These are phyloP conservation scores for Plectosphaerella plurivora DNA, from an alignment of 2,329 filamentous ascomycete species.

Conservation along the genomic window DNA sequence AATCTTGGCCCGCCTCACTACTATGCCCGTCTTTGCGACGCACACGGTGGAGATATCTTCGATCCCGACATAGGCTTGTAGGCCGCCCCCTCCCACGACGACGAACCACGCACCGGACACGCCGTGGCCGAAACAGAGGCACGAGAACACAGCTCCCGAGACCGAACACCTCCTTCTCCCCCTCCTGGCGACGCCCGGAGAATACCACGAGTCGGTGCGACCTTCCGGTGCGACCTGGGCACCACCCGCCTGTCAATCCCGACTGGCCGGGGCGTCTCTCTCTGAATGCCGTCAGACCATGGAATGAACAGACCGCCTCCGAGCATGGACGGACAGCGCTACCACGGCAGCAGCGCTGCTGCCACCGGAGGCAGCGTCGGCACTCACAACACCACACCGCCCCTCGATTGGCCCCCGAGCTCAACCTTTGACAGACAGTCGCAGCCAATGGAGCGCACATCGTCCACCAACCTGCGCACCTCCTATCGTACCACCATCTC, in stretches of 20 bases:
- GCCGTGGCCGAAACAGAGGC: not conserved
- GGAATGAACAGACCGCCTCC: constrained; percentile 40
- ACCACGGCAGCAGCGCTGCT: constrained; percentile 25
- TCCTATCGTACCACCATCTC: constrained; percentile 24
- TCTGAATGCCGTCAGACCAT: constrained; percentile 34
- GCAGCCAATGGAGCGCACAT: constrained; percentile 25
- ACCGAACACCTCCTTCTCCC: too few relatives aligned
- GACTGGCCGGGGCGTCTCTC: constrained; percentile 11
- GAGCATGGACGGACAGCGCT: constrained; percentile 40
- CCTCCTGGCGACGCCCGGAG: too few relatives aligned
- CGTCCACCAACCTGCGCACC: constrained; percentile 28
- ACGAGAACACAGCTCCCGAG: too few relatives aligned
- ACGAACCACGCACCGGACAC: not conserved
- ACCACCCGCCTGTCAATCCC: constrained; percentile 21
- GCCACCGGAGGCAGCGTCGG: not conserved
- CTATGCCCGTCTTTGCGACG: not conserved
- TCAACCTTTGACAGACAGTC: constrained; percentile 20
- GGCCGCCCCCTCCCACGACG: not conserved
- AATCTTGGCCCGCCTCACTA: not conserved
- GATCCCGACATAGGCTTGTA: not conserved
- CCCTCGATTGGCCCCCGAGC: constrained; percentile 25
- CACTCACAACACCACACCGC: constrained; percentile 26
- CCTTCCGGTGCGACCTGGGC: not conserved
- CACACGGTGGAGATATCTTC: not conserved
- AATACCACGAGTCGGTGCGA: not conserved